phyloP scores from a whole-genome alignment of 352 stramenopile species.

The Phytophthora agathidicida region DNA sequence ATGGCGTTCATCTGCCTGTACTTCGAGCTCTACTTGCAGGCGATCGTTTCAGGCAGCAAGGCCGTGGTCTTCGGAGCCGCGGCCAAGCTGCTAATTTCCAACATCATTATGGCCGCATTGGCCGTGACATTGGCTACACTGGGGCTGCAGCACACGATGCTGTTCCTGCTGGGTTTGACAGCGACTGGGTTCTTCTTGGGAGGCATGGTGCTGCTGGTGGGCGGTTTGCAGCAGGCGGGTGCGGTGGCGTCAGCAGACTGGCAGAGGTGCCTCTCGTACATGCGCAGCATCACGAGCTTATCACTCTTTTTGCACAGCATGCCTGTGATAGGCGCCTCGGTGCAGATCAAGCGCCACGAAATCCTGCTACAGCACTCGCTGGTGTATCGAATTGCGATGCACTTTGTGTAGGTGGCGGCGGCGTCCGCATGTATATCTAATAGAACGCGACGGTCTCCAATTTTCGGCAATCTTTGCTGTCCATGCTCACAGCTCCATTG shows the following conservation, averaged over 20 bases:
- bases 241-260: slow-evolving; percentile 67
- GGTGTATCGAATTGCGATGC: slow-evolving; percentile 79
- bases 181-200: slow-evolving; percentile 58
- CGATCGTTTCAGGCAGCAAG: slow-evolving; percentile 70
- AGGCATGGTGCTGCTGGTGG: slow-evolving; percentile 64
- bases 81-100: slow-evolving; percentile 71
- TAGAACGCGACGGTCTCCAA: slow-evolving; percentile 7
- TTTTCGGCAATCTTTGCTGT: background rate
- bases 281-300: slow-evolving; percentile 83
- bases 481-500: too few relatives aligned
- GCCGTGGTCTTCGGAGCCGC: slow-evolving; percentile 71
- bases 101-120: slow-evolving; percentile 52
- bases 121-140: slow-evolving; percentile 59
- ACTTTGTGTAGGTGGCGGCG: slow-evolving; percentile 65
- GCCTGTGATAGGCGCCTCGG: slow-evolving; percentile 62
- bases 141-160: slow-evolving; percentile 59
- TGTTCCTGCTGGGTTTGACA: slow-evolving; percentile 61
- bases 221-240: slow-evolving; percentile 63
- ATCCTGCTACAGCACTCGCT: slow-evolving; percentile 82
- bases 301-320: slow-evolving; percentile 83
- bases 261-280: slow-evolving; percentile 72
- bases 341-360: slow-evolving; percentile 83
- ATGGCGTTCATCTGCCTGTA: slow-evolving; percentile 83
- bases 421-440: slow-evolving; percentile 11
- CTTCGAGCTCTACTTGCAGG: slow-evolving; percentile 78